A percentile compares a stretch with the other conserved stretches of the same genome.
Conservation (phyloP, 2,329 filamentous ascomycete species). For the Hypoxylon sp. region DNA sequence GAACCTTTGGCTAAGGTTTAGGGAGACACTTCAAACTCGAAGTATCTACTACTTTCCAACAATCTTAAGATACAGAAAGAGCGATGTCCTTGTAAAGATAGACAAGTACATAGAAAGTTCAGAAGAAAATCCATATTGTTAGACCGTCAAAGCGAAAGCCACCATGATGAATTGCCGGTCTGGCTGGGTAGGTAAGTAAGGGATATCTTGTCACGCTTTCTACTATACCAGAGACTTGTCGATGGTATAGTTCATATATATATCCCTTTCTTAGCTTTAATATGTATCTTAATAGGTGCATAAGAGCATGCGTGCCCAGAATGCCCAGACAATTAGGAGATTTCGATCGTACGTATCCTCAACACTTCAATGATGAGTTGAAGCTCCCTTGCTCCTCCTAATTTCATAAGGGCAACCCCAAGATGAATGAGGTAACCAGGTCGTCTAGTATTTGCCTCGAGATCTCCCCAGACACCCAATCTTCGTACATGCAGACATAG, state of each 20-base stretch:
- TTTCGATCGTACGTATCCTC: background rate
- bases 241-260: background rate
- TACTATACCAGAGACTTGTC: background rate
- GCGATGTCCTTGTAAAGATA: background rate
- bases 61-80: background rate
- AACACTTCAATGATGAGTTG: background rate
- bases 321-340: background rate
- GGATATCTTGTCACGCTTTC: background rate
- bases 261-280: slow-evolving; percentile 6
- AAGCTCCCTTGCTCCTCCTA: background rate
- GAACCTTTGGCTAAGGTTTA: background rate
- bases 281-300: background rate
- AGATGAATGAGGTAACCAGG: background rate
- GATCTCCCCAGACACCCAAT: background rate
- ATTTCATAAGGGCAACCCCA: background rate
- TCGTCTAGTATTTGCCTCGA: background rate
- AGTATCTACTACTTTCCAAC: background rate
- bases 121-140: background rate
- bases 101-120: background rate
- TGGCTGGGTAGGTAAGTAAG: background rate
- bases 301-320: background rate
- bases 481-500: background rate
- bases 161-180: background rate
- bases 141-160: background rate
- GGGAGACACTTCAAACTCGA: background rate